These are phyloP conservation scores for Diutina siamensis DNA, from an alignment of 1,139 yeast species.

Conservation along the genomic window DNA sequence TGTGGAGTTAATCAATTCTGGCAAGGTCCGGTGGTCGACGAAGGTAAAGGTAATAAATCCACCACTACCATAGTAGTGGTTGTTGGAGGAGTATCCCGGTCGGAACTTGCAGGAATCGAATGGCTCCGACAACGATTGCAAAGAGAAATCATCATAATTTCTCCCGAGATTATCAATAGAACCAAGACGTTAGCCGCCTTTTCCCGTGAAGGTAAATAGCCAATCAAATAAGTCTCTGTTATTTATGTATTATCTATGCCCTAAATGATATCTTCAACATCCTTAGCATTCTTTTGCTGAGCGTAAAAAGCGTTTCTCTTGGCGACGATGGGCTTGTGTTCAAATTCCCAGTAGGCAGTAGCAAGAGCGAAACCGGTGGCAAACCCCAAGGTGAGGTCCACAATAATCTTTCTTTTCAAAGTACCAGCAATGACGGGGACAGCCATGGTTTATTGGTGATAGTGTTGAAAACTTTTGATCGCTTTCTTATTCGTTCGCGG, in stretches of 20 bases:
- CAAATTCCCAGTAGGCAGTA: conserved; percentile 64
- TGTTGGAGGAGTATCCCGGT: background rate
- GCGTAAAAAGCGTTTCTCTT: conserved; percentile 83
- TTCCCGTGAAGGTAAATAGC: background rate
- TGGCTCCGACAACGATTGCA: background rate
- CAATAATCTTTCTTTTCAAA: conserved; percentile 69
- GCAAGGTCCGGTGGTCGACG: conserved; percentile 2
- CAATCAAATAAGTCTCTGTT: background rate
- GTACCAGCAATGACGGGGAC: conserved; percentile 86
- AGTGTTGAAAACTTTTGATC: background rate
- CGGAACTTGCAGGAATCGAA: background rate
- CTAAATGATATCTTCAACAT: conserved; percentile 37
- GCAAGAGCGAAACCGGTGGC: conserved; percentile 32
- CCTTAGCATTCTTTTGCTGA: conserved; percentile 60
- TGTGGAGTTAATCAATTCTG: conserved; percentile 9
- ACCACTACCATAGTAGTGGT: background rate
- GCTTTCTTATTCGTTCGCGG: background rate
- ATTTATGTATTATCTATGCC: background rate
- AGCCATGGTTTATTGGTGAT: conserved; percentile 31
- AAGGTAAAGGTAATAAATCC: background rate
- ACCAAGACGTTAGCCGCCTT: background rate
- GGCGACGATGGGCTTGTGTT: conserved; percentile 61
- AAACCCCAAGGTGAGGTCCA: conserved; percentile 66
- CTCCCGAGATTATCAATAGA: background rate
- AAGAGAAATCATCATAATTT: background rate